Conservation (phyloP, 805 yeast species). For the Candida orba region DNA sequence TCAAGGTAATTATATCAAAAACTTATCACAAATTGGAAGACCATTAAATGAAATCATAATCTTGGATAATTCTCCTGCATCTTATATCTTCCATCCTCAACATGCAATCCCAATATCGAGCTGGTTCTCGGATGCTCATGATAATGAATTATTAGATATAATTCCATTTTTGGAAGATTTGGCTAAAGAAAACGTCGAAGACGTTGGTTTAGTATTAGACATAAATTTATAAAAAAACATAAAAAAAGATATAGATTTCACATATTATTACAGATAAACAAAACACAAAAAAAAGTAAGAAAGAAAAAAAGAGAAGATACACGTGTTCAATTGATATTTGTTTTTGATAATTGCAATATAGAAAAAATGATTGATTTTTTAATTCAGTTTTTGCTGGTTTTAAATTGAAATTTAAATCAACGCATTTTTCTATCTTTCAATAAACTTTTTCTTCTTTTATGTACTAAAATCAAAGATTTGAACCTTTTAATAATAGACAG, state of each 20-base stretch:
- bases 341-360: too few species aligned
- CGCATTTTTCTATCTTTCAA: too few species aligned
- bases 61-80: constrained; percentile 95
- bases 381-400: constrained; percentile 1
- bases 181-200: constrained; percentile 64
- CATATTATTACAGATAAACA: not conserved
- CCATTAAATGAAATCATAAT: constrained; percentile 81
- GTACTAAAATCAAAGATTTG: not conserved
- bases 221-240: constrained; percentile 35
- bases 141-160: constrained; percentile 87
- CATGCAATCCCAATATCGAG: constrained; percentile 95
- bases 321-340: too few species aligned
- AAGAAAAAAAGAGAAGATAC: too few species aligned
- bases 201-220: constrained; percentile 81
- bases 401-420: too few species aligned
- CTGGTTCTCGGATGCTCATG: constrained; percentile 98
- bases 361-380: too few species aligned
- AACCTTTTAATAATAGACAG: constrained; percentile 7
- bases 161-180: constrained; percentile 86
- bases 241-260: not conserved
- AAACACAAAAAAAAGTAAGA: too few species aligned
- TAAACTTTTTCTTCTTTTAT: too few species aligned
- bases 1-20: constrained; percentile 92
- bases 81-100: constrained; percentile 96
- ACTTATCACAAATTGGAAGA: constrained; percentile 88